These are phyloP conservation scores for Isoetes taiwanensis DNA, from an alignment of 75 land plant species.

Conservation along the genomic window DNA sequence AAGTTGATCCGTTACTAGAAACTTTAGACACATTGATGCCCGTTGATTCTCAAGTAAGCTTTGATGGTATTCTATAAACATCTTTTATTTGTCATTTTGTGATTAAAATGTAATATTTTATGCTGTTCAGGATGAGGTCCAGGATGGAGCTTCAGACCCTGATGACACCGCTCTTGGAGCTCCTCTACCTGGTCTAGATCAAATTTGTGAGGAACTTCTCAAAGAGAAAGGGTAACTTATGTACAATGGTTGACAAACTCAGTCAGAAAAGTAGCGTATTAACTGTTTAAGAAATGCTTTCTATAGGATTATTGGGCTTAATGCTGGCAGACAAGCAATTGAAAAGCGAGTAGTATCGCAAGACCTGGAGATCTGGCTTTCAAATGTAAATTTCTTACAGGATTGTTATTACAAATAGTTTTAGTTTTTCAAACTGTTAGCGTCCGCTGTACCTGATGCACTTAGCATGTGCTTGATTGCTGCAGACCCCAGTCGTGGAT, in stretches of 20 bases:
- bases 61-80: neutral
- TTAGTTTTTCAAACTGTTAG: neutral
- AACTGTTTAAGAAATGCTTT: neutral
- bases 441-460: neutral
- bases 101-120: neutral
- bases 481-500: slow-evolving; percentile 54
- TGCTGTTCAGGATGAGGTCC: neutral
- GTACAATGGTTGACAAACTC: neutral
- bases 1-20: slow-evolving; percentile 78
- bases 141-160: slow-evolving; percentile 19
- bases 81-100: neutral
- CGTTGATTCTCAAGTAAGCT: slow-evolving; percentile 12
- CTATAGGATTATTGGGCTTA: slow-evolving; percentile 53
- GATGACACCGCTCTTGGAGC: slow-evolving; percentile 4
- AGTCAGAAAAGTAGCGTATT: neutral
- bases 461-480: neutral
- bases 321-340: slow-evolving; percentile 57
- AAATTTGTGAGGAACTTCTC: slow-evolving; percentile 55
- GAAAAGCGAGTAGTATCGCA: slow-evolving; percentile 94
- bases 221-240: slow-evolving; percentile 73
- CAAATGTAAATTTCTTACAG: slow-evolving; percentile 45
- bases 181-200: slow-evolving; percentile 75
- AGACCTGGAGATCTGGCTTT: slow-evolving; percentile 94
- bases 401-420: neutral
- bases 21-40: slow-evolving; percentile 90